phyloP scores from a whole-genome alignment of 371 early-diverging fungal species.

The Fennellomyces sp. region DNA sequence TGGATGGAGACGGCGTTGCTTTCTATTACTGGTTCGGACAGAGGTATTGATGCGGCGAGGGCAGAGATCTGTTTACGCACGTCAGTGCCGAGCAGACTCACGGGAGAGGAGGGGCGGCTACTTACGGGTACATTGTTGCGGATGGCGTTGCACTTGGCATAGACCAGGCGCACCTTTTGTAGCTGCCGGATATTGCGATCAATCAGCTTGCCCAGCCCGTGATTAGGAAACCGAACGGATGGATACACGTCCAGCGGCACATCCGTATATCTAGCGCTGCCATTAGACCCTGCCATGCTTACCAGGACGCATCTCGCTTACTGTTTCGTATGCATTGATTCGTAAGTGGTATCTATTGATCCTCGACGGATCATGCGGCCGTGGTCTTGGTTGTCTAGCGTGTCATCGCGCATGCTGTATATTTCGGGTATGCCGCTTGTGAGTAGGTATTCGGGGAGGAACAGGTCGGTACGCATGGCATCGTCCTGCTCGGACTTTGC shows the following conservation, averaged over 20 bases:
- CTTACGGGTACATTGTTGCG: conserved; percentile 65
- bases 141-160: conserved; percentile 75
- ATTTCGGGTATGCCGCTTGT: conserved; percentile 58
- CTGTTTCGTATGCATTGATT: conserved; percentile 6
- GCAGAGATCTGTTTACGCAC: conserved; percentile 40
- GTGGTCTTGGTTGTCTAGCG: neutral
- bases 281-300: no score
- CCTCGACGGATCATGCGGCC: neutral
- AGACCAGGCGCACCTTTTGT: conserved; percentile 68
- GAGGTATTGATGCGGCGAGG: conserved; percentile 26
- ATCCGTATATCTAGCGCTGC: conserved; percentile 30
- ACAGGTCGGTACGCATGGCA: conserved; percentile 43
- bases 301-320: no score
- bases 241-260: conserved; percentile 63
- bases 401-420: conserved; percentile 17
- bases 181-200: conserved; percentile 67
- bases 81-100: no score
- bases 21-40: conserved; percentile 9
- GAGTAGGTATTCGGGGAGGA: conserved; percentile 56
- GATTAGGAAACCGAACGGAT: conserved; percentile 60
- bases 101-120: neutral
- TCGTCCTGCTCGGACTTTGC: conserved; percentile 39
- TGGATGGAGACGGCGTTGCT: neutral
- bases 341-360: conserved; percentile 5
- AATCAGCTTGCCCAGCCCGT: conserved; percentile 58